Evolutionary conservation across 306 rosid genomes (phyloP).

Genomic region (Abrus precatorius): DNA sequence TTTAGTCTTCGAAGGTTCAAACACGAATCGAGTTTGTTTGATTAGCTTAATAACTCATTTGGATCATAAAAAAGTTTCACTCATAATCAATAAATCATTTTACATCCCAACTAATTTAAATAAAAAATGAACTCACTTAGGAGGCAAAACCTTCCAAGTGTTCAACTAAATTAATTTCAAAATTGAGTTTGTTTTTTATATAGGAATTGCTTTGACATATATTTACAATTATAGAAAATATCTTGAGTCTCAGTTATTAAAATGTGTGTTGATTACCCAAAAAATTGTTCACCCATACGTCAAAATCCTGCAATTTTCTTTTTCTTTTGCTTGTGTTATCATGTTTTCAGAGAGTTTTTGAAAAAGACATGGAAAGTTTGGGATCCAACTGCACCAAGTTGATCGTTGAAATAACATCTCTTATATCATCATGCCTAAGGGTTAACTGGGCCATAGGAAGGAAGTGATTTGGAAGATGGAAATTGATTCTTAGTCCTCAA

Average conservation of each 20-base stretch:
- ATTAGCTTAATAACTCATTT: neutral
- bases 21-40: neutral
- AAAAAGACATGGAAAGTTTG: conserved; percentile 30
- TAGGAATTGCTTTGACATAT: neutral
- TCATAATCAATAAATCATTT: neutral
- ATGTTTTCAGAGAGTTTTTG: conserved; percentile 7
- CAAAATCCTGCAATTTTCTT: conserved; percentile 7
- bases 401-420: conserved; percentile 35
- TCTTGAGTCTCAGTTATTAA: neutral
- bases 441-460: conserved; percentile 30
- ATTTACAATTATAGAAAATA: neutral
- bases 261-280: conserved; percentile 1
- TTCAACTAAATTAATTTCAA: neutral
- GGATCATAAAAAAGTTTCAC: neutral
- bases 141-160: neutral
- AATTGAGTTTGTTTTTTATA: neutral
- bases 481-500: conserved; percentile 28
- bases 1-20: neutral
- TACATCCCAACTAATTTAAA: neutral
- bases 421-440: neutral
- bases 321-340: neutral
- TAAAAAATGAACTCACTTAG: neutral
- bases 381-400: conserved; percentile 36
- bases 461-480: conserved; percentile 10
- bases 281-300: conserved; percentile 9